Conservation (phyloP, 768 basidiomycete species). For the Pluteus cervinus region DNA sequence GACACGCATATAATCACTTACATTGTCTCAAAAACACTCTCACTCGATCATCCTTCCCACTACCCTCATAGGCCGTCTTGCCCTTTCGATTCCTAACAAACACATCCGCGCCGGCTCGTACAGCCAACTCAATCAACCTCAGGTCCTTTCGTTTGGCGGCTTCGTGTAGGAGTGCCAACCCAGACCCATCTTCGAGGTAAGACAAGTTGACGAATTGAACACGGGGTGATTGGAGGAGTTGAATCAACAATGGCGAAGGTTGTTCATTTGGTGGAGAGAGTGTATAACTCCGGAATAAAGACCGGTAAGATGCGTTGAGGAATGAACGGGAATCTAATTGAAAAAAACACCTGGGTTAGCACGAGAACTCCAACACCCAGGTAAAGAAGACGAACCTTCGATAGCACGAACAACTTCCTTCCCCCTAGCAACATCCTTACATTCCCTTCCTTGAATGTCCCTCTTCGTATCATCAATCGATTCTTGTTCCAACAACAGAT, state of each 20-base stretch:
- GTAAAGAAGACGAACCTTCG: constrained; percentile 43
- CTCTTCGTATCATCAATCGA: constrained; percentile 72
- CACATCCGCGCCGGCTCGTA: constrained; percentile 83
- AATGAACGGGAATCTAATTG: constrained; percentile 67
- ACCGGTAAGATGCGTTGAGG: constrained; percentile 68
- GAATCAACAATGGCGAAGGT: constrained; percentile 39
- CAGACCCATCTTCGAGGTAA: constrained; percentile 73
- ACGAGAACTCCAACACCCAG: not conserved
- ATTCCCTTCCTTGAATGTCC: constrained; percentile 62
- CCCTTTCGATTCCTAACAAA: constrained; percentile 79
- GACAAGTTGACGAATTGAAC: constrained; percentile 69
- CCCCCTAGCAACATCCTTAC: constrained; percentile 65
- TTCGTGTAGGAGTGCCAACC: constrained; percentile 79
- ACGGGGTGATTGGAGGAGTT: constrained; percentile 66
- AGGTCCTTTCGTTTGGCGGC: constrained; percentile 79
- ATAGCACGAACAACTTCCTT: constrained; percentile 63
- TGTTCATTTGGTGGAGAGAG: constrained; percentile 41
- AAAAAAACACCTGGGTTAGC: not conserved
- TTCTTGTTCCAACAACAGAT: constrained; percentile 72
- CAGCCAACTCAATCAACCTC: constrained; percentile 74
- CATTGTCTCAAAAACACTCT: constrained; percentile 81
- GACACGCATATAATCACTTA: constrained; percentile 28
- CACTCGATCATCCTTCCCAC: constrained; percentile 76
- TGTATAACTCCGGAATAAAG: constrained; percentile 67
- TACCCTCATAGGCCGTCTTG: constrained; percentile 58